Evolutionary conservation across 192 early-diverging fungal species (phyloP), one percentile per base, ranked within the genome.

Genomic region (Backusella mclennaniae): DNA sequence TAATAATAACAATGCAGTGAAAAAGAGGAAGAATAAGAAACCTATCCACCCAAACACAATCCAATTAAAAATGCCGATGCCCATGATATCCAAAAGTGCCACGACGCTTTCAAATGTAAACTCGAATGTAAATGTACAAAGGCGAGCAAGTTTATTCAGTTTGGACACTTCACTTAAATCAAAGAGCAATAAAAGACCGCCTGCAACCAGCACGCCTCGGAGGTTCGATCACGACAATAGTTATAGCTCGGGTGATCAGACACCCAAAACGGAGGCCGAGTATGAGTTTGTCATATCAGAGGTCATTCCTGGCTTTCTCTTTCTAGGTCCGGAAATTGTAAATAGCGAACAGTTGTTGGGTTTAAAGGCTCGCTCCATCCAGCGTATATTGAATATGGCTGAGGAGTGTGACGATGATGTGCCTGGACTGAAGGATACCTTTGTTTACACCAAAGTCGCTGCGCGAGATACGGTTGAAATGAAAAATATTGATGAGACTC

Each of bases 301-400:
- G 69, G 86, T 94, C 53, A 82, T 88, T 4, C 79, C 87, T 21
- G 84, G 87, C 1, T 90, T 90, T 74, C 73, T 94, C 4, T 87
- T 82, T 52, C 79, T 94, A 3, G 92, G 92, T 15, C 88, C 88
- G 2, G 91, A 93, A 69, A 82, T 87, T 8, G 79, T 90, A 21
- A 90, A 89, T 4, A 83, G 78, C 17, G 89, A 92, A 35, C 87
- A 87, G 11, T 79, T 89, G 9, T 46, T 70, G n/a, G 84, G 88
- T 71, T 74, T 94, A 33, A 44, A 83, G 19, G 38, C 56, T 23
- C 68, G 89, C 14, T 86, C 86, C 11, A 85, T 94, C 56, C 85
- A 87, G 29, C 86, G 93, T 46, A 88, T 94, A 21, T 80, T 94
- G 12, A 94, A 94, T 77, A 90, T 94, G 91, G 93, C 93, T 3